Conservation (phyloP, 192 early-diverging fungal genomes). For the Linnemannia hyalina region DNA sequence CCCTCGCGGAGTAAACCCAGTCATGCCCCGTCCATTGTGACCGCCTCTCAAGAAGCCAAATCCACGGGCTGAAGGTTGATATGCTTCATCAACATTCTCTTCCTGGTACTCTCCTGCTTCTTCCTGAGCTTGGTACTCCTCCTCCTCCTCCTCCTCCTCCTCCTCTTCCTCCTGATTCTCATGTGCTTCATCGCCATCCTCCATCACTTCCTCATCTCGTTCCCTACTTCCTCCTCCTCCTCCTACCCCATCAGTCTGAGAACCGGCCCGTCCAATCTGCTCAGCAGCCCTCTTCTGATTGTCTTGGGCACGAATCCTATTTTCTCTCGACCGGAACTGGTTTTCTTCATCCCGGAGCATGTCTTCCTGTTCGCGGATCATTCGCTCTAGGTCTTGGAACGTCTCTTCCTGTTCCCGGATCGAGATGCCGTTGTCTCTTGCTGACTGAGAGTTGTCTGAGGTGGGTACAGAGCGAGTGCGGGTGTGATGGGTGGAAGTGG, state of each 20-base stretch:
- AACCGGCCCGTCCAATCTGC: background rate
- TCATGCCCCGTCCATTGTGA: background rate
- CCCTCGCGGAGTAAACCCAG: background rate
- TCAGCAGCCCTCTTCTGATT: background rate
- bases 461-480: too few species aligned
- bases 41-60: background rate
- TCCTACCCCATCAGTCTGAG: background rate
- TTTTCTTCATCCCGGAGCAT: background rate
- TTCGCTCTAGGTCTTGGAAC: background rate
- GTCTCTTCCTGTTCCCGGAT: too few species aligned
- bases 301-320: background rate
- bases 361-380: background rate
- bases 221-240: background rate
- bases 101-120: background rate
- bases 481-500: background rate
- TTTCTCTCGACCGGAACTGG: background rate
- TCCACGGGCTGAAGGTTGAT: background rate
- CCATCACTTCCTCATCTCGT: background rate
- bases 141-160: slow-evolving; percentile 6
- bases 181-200: background rate
- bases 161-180: slow-evolving; percentile 1
- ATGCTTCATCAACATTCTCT: background rate
- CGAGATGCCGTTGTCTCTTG: background rate
- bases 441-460: background rate
- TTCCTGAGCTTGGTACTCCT: slow-evolving; percentile 1